A percentile compares a stretch with the other conserved stretches of the same genome.
phyloP scores from a whole-genome alignment of 345 rosid species.

The Camelina neglecta region DNA sequence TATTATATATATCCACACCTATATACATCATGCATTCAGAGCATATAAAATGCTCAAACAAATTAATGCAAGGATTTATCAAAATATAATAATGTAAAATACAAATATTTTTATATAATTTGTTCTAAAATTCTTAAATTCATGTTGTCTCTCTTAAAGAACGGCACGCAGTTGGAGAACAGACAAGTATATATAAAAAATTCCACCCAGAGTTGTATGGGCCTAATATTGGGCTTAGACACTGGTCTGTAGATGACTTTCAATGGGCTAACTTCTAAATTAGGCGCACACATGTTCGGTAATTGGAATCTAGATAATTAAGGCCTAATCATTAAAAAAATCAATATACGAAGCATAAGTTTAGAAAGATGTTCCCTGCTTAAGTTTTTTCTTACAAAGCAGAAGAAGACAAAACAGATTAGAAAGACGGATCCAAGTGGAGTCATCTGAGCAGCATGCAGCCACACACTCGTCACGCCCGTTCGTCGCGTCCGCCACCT shows the following conservation, averaged over 20 bases:
- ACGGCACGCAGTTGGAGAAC: conserved; percentile 30
- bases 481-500: conserved; percentile 35
- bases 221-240: neutral
- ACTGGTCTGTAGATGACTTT: neutral
- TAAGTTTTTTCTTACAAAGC: neutral
- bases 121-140: neutral
- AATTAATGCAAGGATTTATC: too few species aligned
- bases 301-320: neutral
- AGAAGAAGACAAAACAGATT: neutral
- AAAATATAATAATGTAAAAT: too few species aligned
- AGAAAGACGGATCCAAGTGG: conserved; percentile 21
- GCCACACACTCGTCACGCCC: conserved; percentile 36
- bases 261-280: neutral
- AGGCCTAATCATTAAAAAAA: neutral
- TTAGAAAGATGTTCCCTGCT: neutral
- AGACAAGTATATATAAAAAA: neutral
- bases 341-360: neutral
- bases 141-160: neutral
- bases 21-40: conserved; percentile 11
- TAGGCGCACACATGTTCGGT: neutral
- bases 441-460: conserved; percentile 38
- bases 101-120: neutral
- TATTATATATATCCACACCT: neutral
- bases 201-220: neutral
- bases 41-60: neutral